Conservation (phyloP, 164 flowering plant genomes). For the Vitis riparia region DNA sequence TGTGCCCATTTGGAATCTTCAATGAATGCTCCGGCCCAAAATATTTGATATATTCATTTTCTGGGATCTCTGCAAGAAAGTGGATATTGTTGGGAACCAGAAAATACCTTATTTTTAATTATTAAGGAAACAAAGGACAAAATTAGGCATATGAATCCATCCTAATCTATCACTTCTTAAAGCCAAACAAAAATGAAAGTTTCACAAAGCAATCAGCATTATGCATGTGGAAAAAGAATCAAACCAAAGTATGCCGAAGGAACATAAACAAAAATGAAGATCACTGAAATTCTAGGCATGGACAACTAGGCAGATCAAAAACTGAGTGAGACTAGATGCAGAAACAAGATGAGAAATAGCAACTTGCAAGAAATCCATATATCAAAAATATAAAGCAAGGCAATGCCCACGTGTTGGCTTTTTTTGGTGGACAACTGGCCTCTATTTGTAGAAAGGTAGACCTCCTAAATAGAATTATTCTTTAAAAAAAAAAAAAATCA, state of each 20-base stretch:
- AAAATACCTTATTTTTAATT: not conserved
- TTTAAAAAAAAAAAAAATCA: too few relatives aligned
- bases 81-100: not conserved
- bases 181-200: not conserved
- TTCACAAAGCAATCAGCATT: not conserved
- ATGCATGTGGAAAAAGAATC: not conserved
- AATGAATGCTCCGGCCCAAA: slow-evolving; percentile 81
- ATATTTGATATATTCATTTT: slow-evolving; percentile 85
- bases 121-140: not conserved
- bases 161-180: not conserved
- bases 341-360: too few relatives aligned
- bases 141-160: not conserved
- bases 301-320: not conserved
- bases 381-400: too few relatives aligned
- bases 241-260: not conserved
- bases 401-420: too few relatives aligned
- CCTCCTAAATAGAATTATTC: too few relatives aligned
- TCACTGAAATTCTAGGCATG: too few relatives aligned
- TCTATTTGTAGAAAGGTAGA: too few relatives aligned
- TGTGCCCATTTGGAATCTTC: slow-evolving; percentile 73
- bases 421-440: too few relatives aligned
- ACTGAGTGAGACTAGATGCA: not conserved
- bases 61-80: slow-evolving; percentile 86
- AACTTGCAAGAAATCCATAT: too few relatives aligned
- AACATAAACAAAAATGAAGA: not conserved